phyloP scores from a whole-genome alignment of 805 yeast genomes.

The Candida stauntonica region DNA sequence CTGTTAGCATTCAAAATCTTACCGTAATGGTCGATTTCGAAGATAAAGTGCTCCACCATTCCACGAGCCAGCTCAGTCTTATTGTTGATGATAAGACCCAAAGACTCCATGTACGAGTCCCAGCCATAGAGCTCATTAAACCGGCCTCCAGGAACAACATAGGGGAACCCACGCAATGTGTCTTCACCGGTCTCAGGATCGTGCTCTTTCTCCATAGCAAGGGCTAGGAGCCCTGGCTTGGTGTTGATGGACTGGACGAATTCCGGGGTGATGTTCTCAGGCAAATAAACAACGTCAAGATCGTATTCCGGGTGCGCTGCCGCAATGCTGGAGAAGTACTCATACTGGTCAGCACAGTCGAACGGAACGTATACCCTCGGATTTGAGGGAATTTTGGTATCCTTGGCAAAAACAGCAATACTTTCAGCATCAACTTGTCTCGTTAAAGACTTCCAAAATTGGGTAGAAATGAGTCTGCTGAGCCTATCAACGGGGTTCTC shows the following conservation, averaged over 20 bases:
- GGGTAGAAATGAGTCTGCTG: slow-evolving; percentile 64
- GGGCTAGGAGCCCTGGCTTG: slow-evolving; percentile 80
- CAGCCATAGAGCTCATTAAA: slow-evolving; percentile 96
- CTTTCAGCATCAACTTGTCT: slow-evolving; percentile 60
- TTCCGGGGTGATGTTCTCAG: slow-evolving; percentile 69
- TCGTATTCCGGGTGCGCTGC: slow-evolving; percentile 47
- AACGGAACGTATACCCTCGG: slow-evolving; percentile 79
- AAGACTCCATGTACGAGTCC: slow-evolving; percentile 92
- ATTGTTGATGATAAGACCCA: slow-evolving; percentile 71
- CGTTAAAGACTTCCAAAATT: slow-evolving; percentile 79
- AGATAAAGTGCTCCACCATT: slow-evolving; percentile 88
- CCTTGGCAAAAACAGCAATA: slow-evolving; percentile 67
- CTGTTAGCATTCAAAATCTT: slow-evolving; percentile 93
- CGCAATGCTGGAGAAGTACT: slow-evolving; percentile 56
- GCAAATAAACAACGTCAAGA: slow-evolving; percentile 74
- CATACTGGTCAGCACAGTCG: slow-evolving; percentile 65
- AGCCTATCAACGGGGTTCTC: slow-evolving; percentile 85
- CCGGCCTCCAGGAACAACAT: slow-evolving; percentile 96
- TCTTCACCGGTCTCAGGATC: slow-evolving; percentile 49
- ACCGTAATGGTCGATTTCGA: slow-evolving; percentile 86
- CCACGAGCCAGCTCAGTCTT: slow-evolving; percentile 73
- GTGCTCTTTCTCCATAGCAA: slow-evolving; percentile 56
- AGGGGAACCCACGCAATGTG: slow-evolving; percentile 65
- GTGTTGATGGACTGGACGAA: slow-evolving; percentile 72
- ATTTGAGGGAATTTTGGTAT: slow-evolving; percentile 66